Conservation (phyloP, 1,284 basidiomycete genomes). For the Thecaphora thlaspeos region DNA sequence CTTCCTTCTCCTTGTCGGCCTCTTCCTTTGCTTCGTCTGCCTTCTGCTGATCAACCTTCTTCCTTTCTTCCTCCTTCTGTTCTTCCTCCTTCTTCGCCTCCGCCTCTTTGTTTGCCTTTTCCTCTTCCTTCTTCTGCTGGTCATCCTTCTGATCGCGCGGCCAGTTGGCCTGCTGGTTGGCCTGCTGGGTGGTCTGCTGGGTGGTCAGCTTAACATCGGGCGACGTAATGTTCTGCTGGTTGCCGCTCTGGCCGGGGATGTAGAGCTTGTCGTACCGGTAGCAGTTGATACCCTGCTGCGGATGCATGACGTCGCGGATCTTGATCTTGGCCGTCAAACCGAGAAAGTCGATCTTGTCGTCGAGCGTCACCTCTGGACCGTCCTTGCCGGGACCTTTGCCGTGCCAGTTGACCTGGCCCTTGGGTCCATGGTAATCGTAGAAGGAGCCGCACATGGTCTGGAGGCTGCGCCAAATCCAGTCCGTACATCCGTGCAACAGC, state of each 20-base stretch:
- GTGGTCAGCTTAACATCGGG: no score
- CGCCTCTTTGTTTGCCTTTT: no score
- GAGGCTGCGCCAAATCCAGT: slow-evolving; percentile 17
- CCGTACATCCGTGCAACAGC: slow-evolving; percentile 22
- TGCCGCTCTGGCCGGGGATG: neutral
- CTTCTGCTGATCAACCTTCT: no score
- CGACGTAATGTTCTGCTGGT: no score
- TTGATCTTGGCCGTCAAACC: slow-evolving; percentile 22
- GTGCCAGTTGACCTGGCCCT: neutral
- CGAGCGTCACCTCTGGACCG: neutral
- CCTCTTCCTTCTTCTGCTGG: no score
- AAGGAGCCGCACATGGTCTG: slow-evolving; percentile 4
- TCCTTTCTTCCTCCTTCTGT: no score
- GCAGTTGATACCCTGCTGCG: slow-evolving; percentile 24
- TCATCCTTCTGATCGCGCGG: no score
- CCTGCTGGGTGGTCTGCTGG: no score
- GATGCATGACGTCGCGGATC: slow-evolving; percentile 27
- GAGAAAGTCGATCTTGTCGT: slow-evolving; percentile 22
- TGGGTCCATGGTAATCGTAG: slow-evolving; percentile 11
- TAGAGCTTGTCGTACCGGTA: slow-evolving; percentile 16
- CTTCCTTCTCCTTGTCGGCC: no score
- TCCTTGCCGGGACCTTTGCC: neutral
- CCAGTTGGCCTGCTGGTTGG: no score
- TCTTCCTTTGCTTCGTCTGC: no score
- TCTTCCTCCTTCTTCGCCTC: no score